Evolutionary conservation across 352 stramenopile species (phyloP), one percentile per base, ranked within the genome.

Genomic region (Aphanomyces cochlioides): DNA sequence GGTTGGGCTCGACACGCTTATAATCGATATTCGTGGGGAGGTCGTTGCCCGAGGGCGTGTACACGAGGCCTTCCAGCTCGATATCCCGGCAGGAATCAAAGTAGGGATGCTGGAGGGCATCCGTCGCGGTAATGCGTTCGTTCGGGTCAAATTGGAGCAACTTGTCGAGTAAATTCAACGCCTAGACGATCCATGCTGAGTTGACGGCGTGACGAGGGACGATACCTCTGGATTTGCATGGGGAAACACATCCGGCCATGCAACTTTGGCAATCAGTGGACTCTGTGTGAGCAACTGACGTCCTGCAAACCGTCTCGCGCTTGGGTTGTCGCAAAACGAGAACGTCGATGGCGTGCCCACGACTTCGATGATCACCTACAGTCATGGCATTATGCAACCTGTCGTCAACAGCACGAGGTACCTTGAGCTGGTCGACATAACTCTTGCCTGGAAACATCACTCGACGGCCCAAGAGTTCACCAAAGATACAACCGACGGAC

Each of bases 401-500:
- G 17, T 50, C 43, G 43, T 50, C 15, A 28, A 15, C 1, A 66
- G 8, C n/a, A 56, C 19, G 2, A n/a, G 1, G 17, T 70, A 70
- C 64, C 69, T 93, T 93, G 47, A 96, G 77, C 68, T 96, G 88
- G 69, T 96, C 86, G 28, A 96, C 86, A 69, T 94, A 96, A 8
- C 84, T 93, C 54, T 85, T 90, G 12, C 88, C 88, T 3, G 88
- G 86, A 50, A 96, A 96, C 47, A 96, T 78, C 61, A 94, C 83
- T 2, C 80, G 75, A 3, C 97, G 82, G 3, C 89, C 85, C 13
- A 99, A 84, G 17, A 99, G 83, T 79, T 99, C 98, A 3, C 90
- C 98, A 73, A 99, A 98, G 68, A 99, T 99, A 77, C 98, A 99
- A 12, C 97, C 98, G 41, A 99, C 96, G 66, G 87, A 95, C 95